Evolutionary conservation across 2,329 filamentous ascomycete species (phyloP), one percentile per base, ranked within the genome.

Genomic region (Emmonsiellopsis sp.): DNA sequence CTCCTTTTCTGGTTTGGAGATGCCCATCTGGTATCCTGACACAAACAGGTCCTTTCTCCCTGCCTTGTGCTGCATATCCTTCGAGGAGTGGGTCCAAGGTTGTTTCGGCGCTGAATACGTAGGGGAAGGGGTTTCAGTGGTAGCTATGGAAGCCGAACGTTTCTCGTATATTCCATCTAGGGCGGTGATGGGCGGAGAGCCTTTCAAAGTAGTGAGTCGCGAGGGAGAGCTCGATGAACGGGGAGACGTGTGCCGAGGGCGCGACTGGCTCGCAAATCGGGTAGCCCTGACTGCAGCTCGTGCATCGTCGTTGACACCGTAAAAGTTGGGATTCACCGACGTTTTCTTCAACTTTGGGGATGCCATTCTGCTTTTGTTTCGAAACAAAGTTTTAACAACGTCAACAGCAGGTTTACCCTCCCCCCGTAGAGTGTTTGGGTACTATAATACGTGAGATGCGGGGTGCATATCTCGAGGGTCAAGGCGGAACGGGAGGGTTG

Each of bases 41-140:
- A 37, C 7, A 17, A 42, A 44, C 3, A 32, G 36, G 39, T 50
- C 53, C 11, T 51, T 51, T 40, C 45, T 33, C 27, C 11, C 34
- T 9, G 42, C 45, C 13, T 40, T 37, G 42, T 50, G 42, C 10
- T n/a, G 36, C 37, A 39, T 27, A 10, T 45, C 13, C 6, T 52
- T 33, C 6, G 55, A 53, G 21, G 32, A 47, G 31, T 54, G 49
- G 11, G 33, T 44, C 50, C 50, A 45, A 32, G 50, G 17, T n/a
- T 45, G 33, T 37, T 45, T 52, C 32, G 39, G 11, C 14, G 49
- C n/a, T 21, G 49, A 21, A 33, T 51, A 31, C 39, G 27, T 40
- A 51, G 37, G 11, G 7, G 31, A 17, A 36, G 13, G 6, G 27
- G 39, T 10, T 6, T 33, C 13, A 27, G 42, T 32, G 7, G 42